These are phyloP conservation scores for Neodidymelliopsis sp. DNA, from an alignment of 2,329 filamentous ascomycete genomes.

Conservation along the genomic window DNA sequence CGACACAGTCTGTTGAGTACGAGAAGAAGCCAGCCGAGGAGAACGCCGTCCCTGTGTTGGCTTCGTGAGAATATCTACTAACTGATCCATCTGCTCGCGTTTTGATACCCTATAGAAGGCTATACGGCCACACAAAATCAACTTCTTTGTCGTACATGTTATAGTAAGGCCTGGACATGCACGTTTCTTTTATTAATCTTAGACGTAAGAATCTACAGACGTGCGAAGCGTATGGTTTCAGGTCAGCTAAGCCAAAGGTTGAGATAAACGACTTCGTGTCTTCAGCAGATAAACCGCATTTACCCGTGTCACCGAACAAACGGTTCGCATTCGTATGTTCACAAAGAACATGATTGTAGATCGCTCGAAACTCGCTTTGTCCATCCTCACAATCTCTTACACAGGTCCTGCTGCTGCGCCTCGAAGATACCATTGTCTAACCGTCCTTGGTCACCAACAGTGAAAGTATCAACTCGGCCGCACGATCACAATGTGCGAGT, in stretches of 20 bases:
- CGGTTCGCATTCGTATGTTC: neutral
- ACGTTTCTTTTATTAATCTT: neutral
- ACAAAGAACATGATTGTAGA: neutral
- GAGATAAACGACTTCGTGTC: neutral
- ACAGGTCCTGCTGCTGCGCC: no score
- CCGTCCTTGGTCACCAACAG: no score
- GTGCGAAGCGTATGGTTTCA: neutral
- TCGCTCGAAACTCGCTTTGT: no score
- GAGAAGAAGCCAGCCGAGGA: conserved; percentile 30
- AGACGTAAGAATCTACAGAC: neutral
- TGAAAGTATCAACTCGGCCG: no score
- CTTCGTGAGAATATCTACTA: conserved; percentile 1
- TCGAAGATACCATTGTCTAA: no score
- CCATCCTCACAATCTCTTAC: no score
- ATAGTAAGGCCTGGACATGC: neutral
- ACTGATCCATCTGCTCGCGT: neutral
- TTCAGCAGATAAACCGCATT: neutral
- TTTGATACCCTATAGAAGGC: conserved; percentile 42
- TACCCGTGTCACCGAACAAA: no score
- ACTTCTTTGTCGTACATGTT: neutral
- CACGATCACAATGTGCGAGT: no score
- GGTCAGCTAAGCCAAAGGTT: neutral
- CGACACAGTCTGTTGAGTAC: conserved; percentile 7
- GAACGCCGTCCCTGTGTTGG: conserved; percentile 18
- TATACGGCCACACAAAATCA: conserved; percentile 21